A percentile compares a stretch with the other conserved stretches of the same genome.
Evolutionary conservation across 1,284 basidiomycete species (phyloP).

Genomic region (Hortiboletus rubellus): DNA sequence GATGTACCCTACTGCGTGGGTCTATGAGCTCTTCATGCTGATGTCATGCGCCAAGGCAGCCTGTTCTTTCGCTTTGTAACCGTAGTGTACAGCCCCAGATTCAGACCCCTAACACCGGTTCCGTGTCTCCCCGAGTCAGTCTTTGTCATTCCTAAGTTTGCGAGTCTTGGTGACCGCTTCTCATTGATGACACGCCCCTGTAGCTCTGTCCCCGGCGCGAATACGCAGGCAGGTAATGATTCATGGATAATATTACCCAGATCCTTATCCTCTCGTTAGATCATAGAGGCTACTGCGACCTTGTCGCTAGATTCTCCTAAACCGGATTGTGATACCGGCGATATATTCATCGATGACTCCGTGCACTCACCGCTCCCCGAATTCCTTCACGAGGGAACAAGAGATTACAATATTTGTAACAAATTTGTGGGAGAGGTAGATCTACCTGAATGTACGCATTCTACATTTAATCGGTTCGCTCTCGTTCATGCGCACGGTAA

Average conservation of each 20-base stretch:
- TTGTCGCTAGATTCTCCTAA: constrained; percentile 6
- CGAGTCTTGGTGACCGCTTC: not conserved
- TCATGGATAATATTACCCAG: not conserved
- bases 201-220: not conserved
- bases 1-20: too few species aligned
- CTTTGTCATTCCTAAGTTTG: not conserved
- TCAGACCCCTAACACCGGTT: constrained; percentile 8
- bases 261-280: not conserved
- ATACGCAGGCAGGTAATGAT: constrained; percentile 7
- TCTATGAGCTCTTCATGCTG: too few species aligned
- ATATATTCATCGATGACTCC: not conserved
- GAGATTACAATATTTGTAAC: constrained; percentile 10
- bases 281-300: not conserved
- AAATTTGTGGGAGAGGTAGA: constrained; percentile 64
- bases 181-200: constrained; percentile 4
- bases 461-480: not conserved
- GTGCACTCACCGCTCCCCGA: not conserved
- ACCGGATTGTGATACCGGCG: not conserved
- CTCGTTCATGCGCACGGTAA: not conserved
- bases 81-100: not conserved
- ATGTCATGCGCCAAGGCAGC: too few species aligned
- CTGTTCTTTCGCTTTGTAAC: too few species aligned
- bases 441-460: constrained; percentile 57
- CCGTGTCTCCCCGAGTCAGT: not conserved
- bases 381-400: not conserved